phyloP scores from a whole-genome alignment of 2,329 filamentous ascomycete genomes.

The Pseudogymnoascus sp. region DNA sequence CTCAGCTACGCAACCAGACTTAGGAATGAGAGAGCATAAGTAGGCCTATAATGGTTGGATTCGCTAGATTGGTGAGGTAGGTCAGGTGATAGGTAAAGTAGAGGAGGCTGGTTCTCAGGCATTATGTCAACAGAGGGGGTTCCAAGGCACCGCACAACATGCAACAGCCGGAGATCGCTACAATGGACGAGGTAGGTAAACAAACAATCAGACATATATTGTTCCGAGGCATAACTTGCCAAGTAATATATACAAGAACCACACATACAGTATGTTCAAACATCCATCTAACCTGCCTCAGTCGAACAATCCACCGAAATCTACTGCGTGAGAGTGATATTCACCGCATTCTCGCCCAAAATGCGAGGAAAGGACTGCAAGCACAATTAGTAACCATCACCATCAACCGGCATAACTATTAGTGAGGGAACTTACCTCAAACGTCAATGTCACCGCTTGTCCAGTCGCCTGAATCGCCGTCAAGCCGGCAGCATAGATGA shows the following conservation, averaged over 20 bases:
- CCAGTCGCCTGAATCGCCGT: constrained; percentile 38
- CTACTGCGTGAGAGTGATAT: constrained; percentile 34
- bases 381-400: not conserved
- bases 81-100: not conserved
- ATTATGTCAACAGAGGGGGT: not conserved
- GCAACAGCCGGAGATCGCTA: not conserved
- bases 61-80: not conserved
- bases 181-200: not conserved
- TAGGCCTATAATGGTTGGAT: not conserved
- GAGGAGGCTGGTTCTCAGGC: not conserved
- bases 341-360: constrained; percentile 35
- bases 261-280: not conserved
- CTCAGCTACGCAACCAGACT: not conserved
- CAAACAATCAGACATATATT: constrained; percentile 1
- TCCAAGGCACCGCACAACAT: not conserved
- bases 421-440: constrained; percentile 28
- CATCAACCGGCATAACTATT: not conserved
- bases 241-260: constrained; percentile 1
- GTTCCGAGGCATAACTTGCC: not conserved
- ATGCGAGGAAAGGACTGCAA: constrained; percentile 44
- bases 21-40: not conserved
- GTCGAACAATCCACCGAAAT: not conserved
- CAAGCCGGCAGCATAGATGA: constrained; percentile 37
- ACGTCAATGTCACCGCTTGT: constrained; percentile 38
- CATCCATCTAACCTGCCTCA: not conserved